A percentile compares a stretch with the other conserved stretches of the same genome.
phyloP scores from a whole-genome alignment of 2,329 filamentous ascomycete genomes.

The Xylariaceae sp. region DNA sequence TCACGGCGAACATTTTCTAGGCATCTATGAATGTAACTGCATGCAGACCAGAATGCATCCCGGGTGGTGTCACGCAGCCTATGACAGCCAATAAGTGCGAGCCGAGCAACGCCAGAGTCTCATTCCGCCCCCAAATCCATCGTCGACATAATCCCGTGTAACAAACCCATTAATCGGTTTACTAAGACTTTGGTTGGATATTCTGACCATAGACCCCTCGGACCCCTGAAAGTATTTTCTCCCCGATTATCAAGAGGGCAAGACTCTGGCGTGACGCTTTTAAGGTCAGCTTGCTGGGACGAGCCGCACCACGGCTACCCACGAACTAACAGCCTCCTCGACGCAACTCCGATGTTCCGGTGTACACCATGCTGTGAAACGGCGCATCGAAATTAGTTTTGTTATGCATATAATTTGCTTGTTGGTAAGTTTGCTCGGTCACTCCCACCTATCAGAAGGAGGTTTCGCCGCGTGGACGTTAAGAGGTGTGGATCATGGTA shows the following conservation, averaged over 20 bases:
- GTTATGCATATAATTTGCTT: neutral
- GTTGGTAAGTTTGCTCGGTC: neutral
- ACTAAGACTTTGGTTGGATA: neutral
- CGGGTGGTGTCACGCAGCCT: neutral
- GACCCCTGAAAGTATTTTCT: neutral
- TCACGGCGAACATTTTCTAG: neutral
- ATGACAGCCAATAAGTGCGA: neutral
- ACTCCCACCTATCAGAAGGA: neutral
- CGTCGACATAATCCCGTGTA: neutral
- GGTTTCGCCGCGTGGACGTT: neutral
- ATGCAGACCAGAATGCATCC: constrained; percentile 7
- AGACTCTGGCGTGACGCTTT: too few species aligned
- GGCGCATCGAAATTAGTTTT: neutral
- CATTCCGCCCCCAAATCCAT: constrained; percentile 4
- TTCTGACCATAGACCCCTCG: neutral
- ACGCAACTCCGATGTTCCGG: neutral
- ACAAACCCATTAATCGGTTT: neutral
- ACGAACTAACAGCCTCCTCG: too few species aligned
- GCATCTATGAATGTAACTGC: neutral
- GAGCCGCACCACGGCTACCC: neutral
- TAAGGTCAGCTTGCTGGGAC: neutral
- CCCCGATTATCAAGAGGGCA: too few species aligned
- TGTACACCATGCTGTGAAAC: neutral
- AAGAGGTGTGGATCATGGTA: neutral
- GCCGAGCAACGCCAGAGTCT: constrained; percentile 7